Conservation (phyloP, 2,329 filamentous ascomycete genomes). For the Seiridium unicorne region DNA sequence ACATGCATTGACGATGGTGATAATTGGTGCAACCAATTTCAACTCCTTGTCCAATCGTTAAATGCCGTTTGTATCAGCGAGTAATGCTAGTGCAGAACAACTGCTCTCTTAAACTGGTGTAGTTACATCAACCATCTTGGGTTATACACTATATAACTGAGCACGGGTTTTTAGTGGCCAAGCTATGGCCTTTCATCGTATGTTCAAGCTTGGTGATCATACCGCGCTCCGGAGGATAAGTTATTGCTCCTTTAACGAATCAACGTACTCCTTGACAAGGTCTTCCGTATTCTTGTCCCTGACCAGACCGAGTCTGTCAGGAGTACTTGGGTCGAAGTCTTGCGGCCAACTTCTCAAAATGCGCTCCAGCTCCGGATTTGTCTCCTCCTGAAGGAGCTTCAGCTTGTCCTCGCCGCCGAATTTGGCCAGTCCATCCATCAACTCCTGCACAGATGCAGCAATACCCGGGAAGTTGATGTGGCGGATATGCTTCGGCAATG, state of each 20-base stretch:
- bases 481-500: constrained; percentile 44
- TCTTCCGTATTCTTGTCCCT: constrained; percentile 51
- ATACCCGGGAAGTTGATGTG: constrained; percentile 59
- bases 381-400: constrained; percentile 51
- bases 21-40: no score
- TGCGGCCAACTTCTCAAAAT: constrained; percentile 61
- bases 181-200: no score
- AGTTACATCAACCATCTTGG: no score
- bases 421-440: constrained; percentile 56
- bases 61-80: no score
- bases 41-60: no score
- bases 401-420: constrained; percentile 55
- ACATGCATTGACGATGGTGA: no score
- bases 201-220: no score
- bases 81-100: no score
- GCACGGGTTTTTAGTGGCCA: no score
- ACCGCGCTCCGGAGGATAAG: background rate
- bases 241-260: constrained; percentile 27
- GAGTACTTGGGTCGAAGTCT: constrained; percentile 51
- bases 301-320: constrained; percentile 49
- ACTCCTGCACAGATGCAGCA: constrained; percentile 56
- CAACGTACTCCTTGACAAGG: constrained; percentile 55
- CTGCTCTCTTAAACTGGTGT: no score
- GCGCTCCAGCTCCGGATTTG: constrained; percentile 50
- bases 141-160: no score